Percentiles rank a stretch among this genome's conserved stretches.
Conservation (phyloP, 805 yeast genomes). For the Candida nitratophila region DNA sequence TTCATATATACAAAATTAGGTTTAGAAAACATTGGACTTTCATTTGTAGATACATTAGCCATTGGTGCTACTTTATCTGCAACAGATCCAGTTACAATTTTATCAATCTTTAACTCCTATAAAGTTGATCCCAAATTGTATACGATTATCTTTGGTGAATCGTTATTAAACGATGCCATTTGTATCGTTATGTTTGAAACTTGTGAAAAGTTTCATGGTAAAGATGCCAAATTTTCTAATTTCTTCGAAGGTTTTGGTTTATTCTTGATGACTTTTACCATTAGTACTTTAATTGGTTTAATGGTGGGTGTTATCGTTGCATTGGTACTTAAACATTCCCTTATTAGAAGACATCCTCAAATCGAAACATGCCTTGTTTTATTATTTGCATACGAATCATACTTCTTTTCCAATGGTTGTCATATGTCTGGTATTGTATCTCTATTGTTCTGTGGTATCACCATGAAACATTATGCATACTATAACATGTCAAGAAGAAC, state of each 20-base stretch:
- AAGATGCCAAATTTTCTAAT: slow-evolving; percentile 65
- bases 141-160: slow-evolving; percentile 96
- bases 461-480: slow-evolving; percentile 94
- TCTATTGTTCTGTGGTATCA: slow-evolving; percentile 89
- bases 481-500: slow-evolving; percentile 96
- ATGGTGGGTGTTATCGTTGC: slow-evolving; percentile 87
- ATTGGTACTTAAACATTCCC: slow-evolving; percentile 82
- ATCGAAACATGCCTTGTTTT: slow-evolving; percentile 92
- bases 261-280: slow-evolving; percentile 87
- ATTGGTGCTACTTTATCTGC: slow-evolving; percentile 98
- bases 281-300: slow-evolving; percentile 85
- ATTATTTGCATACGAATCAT: slow-evolving; percentile 89
- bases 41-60: slow-evolving; percentile 94
- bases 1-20: slow-evolving; percentile 91
- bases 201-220: slow-evolving; percentile 92
- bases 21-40: slow-evolving; percentile 76
- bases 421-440: slow-evolving; percentile 99
- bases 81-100: slow-evolving; percentile 95
- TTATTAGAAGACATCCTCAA: slow-evolving; percentile 90
- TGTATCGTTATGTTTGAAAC: slow-evolving; percentile 99
- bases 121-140: slow-evolving; percentile 97
- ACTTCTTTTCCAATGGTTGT: slow-evolving; percentile 96
- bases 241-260: slow-evolving; percentile 90
- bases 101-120: slow-evolving; percentile 94
- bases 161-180: slow-evolving; percentile 91